These are phyloP conservation scores for Cutaneotrichosporon arboriforme DNA, from an alignment of 1,284 basidiomycete species.

Conservation along the genomic window DNA sequence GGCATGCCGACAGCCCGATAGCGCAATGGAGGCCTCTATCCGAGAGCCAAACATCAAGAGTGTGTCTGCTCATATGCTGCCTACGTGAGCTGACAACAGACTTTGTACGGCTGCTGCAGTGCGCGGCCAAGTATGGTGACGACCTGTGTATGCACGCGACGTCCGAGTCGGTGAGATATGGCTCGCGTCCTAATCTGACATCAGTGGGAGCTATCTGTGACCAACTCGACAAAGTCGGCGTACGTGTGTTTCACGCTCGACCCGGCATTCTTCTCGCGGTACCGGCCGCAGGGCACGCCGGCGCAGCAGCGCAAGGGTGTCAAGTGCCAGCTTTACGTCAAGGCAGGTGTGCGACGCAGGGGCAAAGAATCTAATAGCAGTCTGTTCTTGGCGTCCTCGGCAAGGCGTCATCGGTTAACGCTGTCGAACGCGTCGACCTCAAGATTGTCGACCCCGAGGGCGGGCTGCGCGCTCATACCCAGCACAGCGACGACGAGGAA, in stretches of 20 bases:
- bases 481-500: slow-evolving; percentile 12
- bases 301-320: slow-evolving; percentile 31
- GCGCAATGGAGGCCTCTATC: slow-evolving; percentile 35
- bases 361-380: slow-evolving; percentile 21
- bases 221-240: slow-evolving; percentile 44
- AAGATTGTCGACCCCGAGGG: slow-evolving; percentile 37
- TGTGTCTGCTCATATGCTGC: slow-evolving; percentile 3
- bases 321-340: slow-evolving; percentile 43
- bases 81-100: slow-evolving; percentile 50
- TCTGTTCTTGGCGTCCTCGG: slow-evolving; percentile 44
- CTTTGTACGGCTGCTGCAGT: slow-evolving; percentile 43
- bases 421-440: slow-evolving; percentile 41
- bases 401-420: slow-evolving; percentile 31
- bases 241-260: slow-evolving; percentile 43
- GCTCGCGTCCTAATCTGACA: slow-evolving; percentile 3
- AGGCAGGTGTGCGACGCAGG: slow-evolving; percentile 26
- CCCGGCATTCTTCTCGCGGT: slow-evolving; percentile 39
- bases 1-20: neutral
- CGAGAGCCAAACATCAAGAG: slow-evolving; percentile 30
- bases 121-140: slow-evolving; percentile 45
- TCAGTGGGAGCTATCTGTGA: slow-evolving; percentile 43
- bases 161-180: slow-evolving; percentile 25
- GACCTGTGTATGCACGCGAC: slow-evolving; percentile 44
- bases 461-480: slow-evolving; percentile 13
- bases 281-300: slow-evolving; percentile 22